phyloP scores from a whole-genome alignment of 768 basidiomycete species.

The Lactarius vividus region DNA sequence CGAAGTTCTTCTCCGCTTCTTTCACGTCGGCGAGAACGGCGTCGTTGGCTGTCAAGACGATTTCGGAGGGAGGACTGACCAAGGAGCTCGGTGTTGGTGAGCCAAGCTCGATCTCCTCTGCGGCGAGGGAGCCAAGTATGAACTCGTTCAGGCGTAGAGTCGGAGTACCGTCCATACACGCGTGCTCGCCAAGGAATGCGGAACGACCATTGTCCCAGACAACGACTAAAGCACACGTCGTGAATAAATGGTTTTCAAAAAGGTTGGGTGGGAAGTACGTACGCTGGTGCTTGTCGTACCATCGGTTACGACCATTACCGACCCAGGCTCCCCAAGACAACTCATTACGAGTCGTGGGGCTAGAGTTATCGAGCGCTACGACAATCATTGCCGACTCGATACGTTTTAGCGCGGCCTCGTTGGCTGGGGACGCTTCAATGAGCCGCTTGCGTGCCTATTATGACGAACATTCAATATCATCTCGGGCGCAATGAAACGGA shows the following conservation, averaged over 20 bases:
- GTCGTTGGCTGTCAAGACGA: conserved; percentile 66
- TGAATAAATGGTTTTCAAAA: neutral
- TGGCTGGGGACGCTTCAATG: conserved; percentile 59
- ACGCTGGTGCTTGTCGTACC: conserved; percentile 97
- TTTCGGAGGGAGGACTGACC: conserved; percentile 51
- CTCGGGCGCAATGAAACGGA: conserved; percentile 19
- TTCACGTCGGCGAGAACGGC: conserved; percentile 51
- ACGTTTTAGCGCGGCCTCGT: conserved; percentile 63
- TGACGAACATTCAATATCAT: neutral
- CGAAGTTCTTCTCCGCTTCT: conserved; percentile 64
- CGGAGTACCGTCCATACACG: conserved; percentile 92
- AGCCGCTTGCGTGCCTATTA: conserved; percentile 56
- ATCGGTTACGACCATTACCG: conserved; percentile 87
- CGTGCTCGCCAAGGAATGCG: conserved; percentile 88
- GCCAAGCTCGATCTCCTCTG: conserved; percentile 75
- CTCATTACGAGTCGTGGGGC: conserved; percentile 78
- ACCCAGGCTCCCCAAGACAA: conserved; percentile 83
- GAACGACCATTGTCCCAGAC: conserved; percentile 95
- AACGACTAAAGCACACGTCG: conserved; percentile 56
- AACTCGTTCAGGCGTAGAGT: conserved; percentile 96
- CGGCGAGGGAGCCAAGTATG: conserved; percentile 70
- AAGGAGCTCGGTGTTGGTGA: conserved; percentile 30
- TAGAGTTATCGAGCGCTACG: conserved; percentile 79
- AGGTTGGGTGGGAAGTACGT: conserved; percentile 32
- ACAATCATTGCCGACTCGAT: conserved; percentile 92